Percentiles rank a stretch among this genome's conserved stretches.
Conservation (phyloP, 768 basidiomycete genomes). For the Amanita rubescens region DNA sequence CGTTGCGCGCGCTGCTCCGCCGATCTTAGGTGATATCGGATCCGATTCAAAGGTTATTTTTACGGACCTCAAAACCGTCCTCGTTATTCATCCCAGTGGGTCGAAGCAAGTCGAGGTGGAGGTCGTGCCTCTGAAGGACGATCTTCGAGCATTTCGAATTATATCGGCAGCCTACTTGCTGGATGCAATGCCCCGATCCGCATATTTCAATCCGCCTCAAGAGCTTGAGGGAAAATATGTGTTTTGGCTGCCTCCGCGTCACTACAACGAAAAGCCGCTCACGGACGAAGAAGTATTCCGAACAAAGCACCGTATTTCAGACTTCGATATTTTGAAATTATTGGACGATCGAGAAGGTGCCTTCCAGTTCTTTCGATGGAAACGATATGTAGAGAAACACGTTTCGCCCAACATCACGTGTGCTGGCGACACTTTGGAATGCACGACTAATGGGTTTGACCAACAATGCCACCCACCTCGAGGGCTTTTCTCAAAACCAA, state of each 20-base stretch:
- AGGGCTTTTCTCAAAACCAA: conserved; percentile 7
- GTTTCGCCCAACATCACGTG: conserved; percentile 12
- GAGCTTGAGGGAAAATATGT: conserved; percentile 6
- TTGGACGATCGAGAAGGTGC: conserved; percentile 16
- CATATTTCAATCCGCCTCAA: conserved; percentile 6
- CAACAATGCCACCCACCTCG: conserved; percentile 4
- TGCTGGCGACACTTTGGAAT: conserved; percentile 12
- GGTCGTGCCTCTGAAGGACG: conserved; percentile 6
- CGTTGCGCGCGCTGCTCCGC: conserved; percentile 1
- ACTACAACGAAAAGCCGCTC: neutral
- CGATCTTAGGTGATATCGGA: conserved; percentile 5
- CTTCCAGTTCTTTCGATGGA: conserved; percentile 23
- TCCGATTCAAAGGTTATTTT: conserved; percentile 7
- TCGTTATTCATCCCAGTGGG: conserved; percentile 6
- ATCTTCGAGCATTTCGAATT: conserved; percentile 9
- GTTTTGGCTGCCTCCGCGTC: conserved; percentile 7
- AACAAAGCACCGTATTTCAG: conserved; percentile 7
- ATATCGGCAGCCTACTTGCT: conserved; percentile 8
- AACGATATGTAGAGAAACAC: conserved; percentile 11
- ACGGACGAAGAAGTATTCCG: conserved; percentile 1
- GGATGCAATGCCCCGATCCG: conserved; percentile 1
- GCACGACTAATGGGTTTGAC: conserved; percentile 9
- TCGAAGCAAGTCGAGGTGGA: conserved; percentile 6
- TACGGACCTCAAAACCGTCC: conserved; percentile 7
- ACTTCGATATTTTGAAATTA: conserved; percentile 16